Evolutionary conservation across 2,329 filamentous ascomycete species (phyloP).

Genomic region (Xylaria sp.): DNA sequence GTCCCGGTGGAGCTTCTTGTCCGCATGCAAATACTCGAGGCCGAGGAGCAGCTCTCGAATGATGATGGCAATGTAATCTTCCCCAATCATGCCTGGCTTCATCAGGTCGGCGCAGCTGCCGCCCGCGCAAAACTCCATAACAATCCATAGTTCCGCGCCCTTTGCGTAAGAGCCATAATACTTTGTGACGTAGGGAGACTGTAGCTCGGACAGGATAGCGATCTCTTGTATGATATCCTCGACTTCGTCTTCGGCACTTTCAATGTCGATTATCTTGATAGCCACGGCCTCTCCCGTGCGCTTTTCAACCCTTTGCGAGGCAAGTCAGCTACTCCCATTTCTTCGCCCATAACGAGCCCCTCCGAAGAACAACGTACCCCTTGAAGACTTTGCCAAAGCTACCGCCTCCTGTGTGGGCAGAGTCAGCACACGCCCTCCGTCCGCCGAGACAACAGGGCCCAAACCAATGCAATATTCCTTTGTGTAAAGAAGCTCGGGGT

Average conservation of each 20-base stretch:
- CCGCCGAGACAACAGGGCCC: constrained; percentile 44
- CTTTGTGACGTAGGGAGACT: constrained; percentile 95
- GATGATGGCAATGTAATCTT: constrained; percentile 98
- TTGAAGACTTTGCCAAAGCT: constrained; percentile 99
- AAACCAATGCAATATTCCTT: constrained; percentile 90
- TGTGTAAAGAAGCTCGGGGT: constrained; percentile 91
- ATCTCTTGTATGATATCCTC: constrained; percentile 99
- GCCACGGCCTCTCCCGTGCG: constrained; percentile 92
- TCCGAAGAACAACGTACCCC: constrained; percentile 67
- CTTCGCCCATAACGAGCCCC: neutral
- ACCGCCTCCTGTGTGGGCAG: constrained; percentile 74
- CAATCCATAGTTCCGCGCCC: constrained; percentile 96
- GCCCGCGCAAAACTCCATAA: constrained; percentile 99
- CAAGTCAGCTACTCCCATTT: constrained; percentile 2
- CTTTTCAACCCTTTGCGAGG: constrained; percentile 79
- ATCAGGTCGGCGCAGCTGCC: constrained; percentile 96
- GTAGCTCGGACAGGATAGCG: constrained; percentile 93
- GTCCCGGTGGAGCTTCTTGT: constrained; percentile 96
- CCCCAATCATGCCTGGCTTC: constrained; percentile 89
- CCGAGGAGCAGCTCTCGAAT: constrained; percentile 88
- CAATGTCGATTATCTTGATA: constrained; percentile 98
- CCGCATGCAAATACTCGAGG: constrained; percentile 90
- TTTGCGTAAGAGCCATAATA: constrained; percentile 98
- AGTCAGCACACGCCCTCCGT: constrained; percentile 43
- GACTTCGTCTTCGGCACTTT: constrained; percentile 98